Conservation (phyloP, 768 basidiomycete species). For the Russula sp. region DNA sequence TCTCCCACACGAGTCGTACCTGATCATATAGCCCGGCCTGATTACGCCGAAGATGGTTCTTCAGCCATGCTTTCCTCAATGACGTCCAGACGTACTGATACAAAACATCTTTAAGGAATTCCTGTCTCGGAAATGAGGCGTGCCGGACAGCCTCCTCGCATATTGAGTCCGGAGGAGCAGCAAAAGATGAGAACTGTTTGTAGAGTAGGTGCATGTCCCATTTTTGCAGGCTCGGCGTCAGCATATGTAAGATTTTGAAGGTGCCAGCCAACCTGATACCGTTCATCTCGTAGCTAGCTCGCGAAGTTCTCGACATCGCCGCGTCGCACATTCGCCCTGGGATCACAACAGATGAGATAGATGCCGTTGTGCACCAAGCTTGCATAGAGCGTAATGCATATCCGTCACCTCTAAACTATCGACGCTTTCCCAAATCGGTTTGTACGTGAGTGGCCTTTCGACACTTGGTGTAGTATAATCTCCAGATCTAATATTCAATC, state of each 20-base stretch:
- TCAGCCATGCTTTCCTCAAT: background rate
- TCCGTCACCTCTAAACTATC: constrained; percentile 90
- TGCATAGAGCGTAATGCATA: constrained; percentile 87
- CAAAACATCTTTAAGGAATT: constrained; percentile 37
- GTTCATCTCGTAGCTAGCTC: constrained; percentile 49
- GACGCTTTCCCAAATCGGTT: constrained; percentile 87
- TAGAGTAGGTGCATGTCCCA: constrained; percentile 42
- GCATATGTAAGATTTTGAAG: constrained; percentile 1
- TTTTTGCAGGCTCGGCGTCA: background rate
- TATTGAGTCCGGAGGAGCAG: constrained; percentile 67
- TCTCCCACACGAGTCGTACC: constrained; percentile 72
- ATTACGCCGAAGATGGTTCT: constrained; percentile 74
- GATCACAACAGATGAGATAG: constrained; percentile 91
- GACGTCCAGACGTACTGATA: constrained; percentile 3
- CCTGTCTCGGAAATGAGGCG: constrained; percentile 53
- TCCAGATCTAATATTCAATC: background rate
- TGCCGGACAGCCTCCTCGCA: constrained; percentile 53
- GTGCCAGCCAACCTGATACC: constrained; percentile 6
- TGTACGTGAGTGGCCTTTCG: constrained; percentile 66
- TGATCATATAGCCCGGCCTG: constrained; percentile 76
- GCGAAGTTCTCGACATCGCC: constrained; percentile 91
- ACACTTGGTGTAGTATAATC: background rate
- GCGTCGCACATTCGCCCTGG: constrained; percentile 85
- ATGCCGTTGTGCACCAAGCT: constrained; percentile 88
- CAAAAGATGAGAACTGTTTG: constrained; percentile 86